phyloP scores from a whole-genome alignment of 192 early-diverging fungal genomes.

The Coemansia javaensis region DNA sequence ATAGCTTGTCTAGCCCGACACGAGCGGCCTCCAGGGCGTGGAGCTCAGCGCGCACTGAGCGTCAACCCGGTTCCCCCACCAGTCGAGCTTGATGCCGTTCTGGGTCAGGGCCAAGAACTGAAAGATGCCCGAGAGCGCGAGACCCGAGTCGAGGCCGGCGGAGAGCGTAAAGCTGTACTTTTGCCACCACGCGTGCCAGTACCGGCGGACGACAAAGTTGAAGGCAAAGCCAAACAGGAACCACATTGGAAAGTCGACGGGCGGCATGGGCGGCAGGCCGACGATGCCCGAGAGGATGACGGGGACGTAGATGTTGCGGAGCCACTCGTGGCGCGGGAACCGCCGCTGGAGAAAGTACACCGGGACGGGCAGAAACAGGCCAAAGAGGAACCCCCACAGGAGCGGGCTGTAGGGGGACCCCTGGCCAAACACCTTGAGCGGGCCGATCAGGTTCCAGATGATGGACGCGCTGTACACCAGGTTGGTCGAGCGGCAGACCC shows the following conservation, averaged over 20 bases:
- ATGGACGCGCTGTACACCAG: constrained; percentile 67
- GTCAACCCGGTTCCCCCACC: constrained; percentile 53
- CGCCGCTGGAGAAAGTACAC: constrained; percentile 58
- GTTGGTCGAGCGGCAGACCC: constrained; percentile 58
- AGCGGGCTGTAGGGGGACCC: constrained; percentile 56
- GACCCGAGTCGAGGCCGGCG: constrained; percentile 57
- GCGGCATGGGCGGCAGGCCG: constrained; percentile 58
- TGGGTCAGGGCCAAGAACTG: constrained; percentile 48
- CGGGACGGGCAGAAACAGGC: constrained; percentile 67
- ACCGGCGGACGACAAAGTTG: constrained; percentile 65
- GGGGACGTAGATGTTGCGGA: constrained; percentile 66
- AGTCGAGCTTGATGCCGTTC: constrained; percentile 39
- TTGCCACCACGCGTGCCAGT: constrained; percentile 63
- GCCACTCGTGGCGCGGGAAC: constrained; percentile 62
- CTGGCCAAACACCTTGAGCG: constrained; percentile 61
- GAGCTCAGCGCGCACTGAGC: constrained; percentile 40
- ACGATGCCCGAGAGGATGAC: constrained; percentile 62
- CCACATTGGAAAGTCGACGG: constrained; percentile 50
- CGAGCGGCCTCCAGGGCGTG: constrained; percentile 41
- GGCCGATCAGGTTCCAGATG: constrained; percentile 78
- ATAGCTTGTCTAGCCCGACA: background rate
- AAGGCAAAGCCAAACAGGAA: constrained; percentile 62
- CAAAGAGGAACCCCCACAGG: constrained; percentile 59
- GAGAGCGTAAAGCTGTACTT: constrained; percentile 54
- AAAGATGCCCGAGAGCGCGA: constrained; percentile 48